Evolutionary conservation across 2,329 filamentous ascomycete species (phyloP).

Genomic region (Fusarium sp.): DNA sequence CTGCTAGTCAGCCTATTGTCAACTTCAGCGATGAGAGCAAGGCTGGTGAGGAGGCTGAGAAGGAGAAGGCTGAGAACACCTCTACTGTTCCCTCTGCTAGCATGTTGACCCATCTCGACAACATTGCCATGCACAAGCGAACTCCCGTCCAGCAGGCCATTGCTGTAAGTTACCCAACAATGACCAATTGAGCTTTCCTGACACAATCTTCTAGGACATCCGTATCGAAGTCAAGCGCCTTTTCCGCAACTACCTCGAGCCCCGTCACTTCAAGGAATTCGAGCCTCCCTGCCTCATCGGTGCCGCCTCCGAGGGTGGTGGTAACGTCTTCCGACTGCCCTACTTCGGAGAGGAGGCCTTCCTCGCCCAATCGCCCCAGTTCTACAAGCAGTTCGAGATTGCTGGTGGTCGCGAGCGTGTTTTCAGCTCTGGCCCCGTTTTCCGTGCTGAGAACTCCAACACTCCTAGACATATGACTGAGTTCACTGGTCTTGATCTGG

Average conservation of each 20-base stretch:
- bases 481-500: constrained; percentile 89
- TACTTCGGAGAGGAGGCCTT: constrained; percentile 90
- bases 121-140: constrained; percentile 91
- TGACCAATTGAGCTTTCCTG: neutral
- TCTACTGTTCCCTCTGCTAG: constrained; percentile 72
- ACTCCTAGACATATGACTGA: constrained; percentile 88
- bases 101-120: constrained; percentile 87
- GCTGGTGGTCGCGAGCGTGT: constrained; percentile 81
- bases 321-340: constrained; percentile 88
- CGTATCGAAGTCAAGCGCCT: constrained; percentile 19
- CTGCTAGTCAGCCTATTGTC: constrained; percentile 65
- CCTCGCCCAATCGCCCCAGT: constrained; percentile 83
- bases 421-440: constrained; percentile 82
- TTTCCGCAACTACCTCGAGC: constrained; percentile 72
- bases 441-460: constrained; percentile 87
- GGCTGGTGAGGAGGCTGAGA: constrained; percentile 57
- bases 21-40: constrained; percentile 69
- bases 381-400: constrained; percentile 90
- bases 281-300: constrained; percentile 91
- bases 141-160: constrained; percentile 92
- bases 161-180: constrained; percentile 44
- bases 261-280: constrained; percentile 62
- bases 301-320: constrained; percentile 90
- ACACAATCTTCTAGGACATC: neutral
- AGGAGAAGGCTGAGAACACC: constrained; percentile 58